Evolutionary conservation across 129 eudicot genomes (phyloP).

Genomic region (carrot (Daucus carota)): DH1_v3.0 NC_030387.2:2779001-2779500

Average conservation of each 20-base stretch:
- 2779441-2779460: background rate
- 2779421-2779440: background rate
- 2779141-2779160: too few relatives aligned
- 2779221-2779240: too few relatives aligned
- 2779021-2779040: background rate
- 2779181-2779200: background rate
- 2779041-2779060: background rate
- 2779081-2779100: background rate
- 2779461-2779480: background rate
- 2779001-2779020: background rate
- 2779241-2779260: background rate
- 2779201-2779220: background rate
- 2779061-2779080: background rate
- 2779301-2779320: background rate
- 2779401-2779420: background rate
- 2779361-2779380: background rate
- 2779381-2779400: background rate
- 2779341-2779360: background rate
- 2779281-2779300: background rate
- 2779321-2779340: background rate
- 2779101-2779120: too few relatives aligned
- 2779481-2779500: background rate
- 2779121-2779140: too few relatives aligned
- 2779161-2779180: too few relatives aligned
- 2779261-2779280: background rate